Conservation (phyloP, 176 grass and related monocot genomes). For the Oryza brachyantha region DNA sequence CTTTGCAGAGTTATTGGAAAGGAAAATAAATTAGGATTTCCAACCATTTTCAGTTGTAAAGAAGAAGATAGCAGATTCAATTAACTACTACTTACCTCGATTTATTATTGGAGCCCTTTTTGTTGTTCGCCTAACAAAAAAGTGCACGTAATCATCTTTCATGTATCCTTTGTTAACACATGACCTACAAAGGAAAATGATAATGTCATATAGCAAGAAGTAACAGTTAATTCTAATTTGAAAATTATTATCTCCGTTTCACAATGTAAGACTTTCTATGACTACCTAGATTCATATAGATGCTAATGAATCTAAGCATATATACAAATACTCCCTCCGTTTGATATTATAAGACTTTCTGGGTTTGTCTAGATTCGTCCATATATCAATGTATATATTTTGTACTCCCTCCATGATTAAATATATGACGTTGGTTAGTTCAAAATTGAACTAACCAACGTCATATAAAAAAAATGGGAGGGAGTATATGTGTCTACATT, state of each 20-base stretch:
- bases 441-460: too few species aligned
- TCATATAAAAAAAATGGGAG: too few species aligned
- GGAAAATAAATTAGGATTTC: background rate
- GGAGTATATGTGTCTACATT: too few species aligned
- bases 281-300: too few species aligned
- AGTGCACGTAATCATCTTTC: constrained; percentile 94
- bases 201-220: background rate
- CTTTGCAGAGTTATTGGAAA: constrained; percentile 37
- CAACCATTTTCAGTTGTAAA: background rate
- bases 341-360: too few species aligned
- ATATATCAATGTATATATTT: too few species aligned
- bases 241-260: background rate
- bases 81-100: constrained; percentile 33
- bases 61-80: background rate
- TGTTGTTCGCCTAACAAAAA: constrained; percentile 71
- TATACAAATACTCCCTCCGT: too few species aligned
- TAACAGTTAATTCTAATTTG: background rate
- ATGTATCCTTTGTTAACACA: constrained; percentile 97
- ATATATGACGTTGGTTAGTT: too few species aligned
- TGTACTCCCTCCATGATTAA: too few species aligned
- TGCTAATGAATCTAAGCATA: too few species aligned
- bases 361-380: too few species aligned
- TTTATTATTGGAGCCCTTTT: constrained; percentile 95
- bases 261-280: too few species aligned
- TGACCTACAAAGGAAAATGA: constrained; percentile 50